Conservation (phyloP, 768 basidiomycete species). For the Rhodosporidiobolus odoratus region DNA sequence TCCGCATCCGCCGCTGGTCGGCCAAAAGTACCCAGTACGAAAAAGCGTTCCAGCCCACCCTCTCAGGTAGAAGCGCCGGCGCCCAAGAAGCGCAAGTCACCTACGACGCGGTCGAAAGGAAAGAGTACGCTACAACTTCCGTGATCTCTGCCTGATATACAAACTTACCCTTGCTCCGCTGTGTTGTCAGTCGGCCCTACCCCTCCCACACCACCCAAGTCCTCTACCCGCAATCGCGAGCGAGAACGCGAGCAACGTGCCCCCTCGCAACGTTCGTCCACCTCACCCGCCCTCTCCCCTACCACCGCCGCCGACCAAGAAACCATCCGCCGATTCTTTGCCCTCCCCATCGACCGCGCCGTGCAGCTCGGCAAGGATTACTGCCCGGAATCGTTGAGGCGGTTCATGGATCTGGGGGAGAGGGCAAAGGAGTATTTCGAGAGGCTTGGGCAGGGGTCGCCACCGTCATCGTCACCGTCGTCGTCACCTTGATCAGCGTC, state of each 20-base stretch:
- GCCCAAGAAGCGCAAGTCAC: not conserved
- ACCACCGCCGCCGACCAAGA: slow-evolving; percentile 13
- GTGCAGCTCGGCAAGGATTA: slow-evolving; percentile 3
- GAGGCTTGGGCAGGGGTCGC: too few species aligned
- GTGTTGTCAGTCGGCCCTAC: not conserved
- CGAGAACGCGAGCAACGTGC: too few species aligned
- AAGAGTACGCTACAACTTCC: not conserved
- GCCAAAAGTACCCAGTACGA: not conserved
- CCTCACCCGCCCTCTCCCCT: not conserved
- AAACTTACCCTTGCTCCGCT: not conserved
- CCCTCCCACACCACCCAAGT: not conserved
- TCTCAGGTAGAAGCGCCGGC: not conserved
- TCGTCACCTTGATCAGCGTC: too few species aligned
- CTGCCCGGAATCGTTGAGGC: slow-evolving; percentile 11
- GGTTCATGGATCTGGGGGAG: slow-evolving; percentile 27
- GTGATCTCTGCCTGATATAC: not conserved
- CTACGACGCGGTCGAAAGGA: slow-evolving; percentile 3
- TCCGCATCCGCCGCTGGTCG: not conserved
- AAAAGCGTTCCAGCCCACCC: not conserved
- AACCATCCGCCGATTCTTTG: slow-evolving; percentile 15
- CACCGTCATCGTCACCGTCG: too few species aligned
- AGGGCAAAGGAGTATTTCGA: slow-evolving; percentile 18
- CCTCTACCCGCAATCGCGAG: too few species aligned
- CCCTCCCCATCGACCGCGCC: slow-evolving; percentile 24
- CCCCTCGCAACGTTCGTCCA: too few species aligned